phyloP scores from a whole-genome alignment of 192 early-diverging fungal genomes.

The Coemansia sp. region DNA sequence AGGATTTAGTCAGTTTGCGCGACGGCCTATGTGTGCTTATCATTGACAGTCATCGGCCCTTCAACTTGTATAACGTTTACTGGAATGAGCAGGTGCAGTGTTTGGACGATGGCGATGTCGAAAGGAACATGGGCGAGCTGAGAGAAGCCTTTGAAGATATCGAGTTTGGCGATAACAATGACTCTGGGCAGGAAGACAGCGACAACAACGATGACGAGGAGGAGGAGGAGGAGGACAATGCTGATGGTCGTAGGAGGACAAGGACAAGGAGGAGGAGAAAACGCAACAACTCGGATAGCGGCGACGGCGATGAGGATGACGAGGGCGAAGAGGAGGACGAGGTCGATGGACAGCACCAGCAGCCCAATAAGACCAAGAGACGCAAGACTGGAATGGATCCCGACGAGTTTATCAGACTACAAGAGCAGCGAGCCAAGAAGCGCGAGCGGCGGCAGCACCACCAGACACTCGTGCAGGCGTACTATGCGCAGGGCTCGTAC shows the following conservation, averaged over 20 bases:
- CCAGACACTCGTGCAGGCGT: slow-evolving; percentile 64
- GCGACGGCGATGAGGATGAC: slow-evolving; percentile 10
- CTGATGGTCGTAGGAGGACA: neutral
- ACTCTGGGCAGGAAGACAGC: slow-evolving; percentile 12
- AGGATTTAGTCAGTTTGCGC: slow-evolving; percentile 62
- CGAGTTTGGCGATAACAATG: slow-evolving; percentile 33
- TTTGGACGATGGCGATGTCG: slow-evolving; percentile 86
- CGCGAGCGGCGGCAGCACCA: slow-evolving; percentile 45
- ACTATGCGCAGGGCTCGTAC: slow-evolving; percentile 82
- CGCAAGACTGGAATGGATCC: slow-evolving; percentile 33
- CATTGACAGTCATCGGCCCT: slow-evolving; percentile 87
- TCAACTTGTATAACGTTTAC: slow-evolving; percentile 83
- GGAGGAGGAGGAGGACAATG: slow-evolving; percentile 7
- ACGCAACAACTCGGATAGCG: too few species aligned
- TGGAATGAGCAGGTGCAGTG: slow-evolving; percentile 78
- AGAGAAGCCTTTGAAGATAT: slow-evolving; percentile 66
- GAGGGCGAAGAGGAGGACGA: slow-evolving; percentile 8
- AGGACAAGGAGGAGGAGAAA: slow-evolving; percentile 4
- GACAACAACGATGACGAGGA: slow-evolving; percentile 8
- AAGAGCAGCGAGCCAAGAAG: slow-evolving; percentile 28
- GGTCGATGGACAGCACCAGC: neutral
- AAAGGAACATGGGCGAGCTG: slow-evolving; percentile 65
- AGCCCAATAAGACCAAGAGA: slow-evolving; percentile 5
- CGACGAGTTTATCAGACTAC: slow-evolving; percentile 56
- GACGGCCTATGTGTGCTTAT: slow-evolving; percentile 73